phyloP scores from a whole-genome alignment of 2,329 filamentous ascomycete species.

The Sclerotinia sclerotiorum region DNA sequence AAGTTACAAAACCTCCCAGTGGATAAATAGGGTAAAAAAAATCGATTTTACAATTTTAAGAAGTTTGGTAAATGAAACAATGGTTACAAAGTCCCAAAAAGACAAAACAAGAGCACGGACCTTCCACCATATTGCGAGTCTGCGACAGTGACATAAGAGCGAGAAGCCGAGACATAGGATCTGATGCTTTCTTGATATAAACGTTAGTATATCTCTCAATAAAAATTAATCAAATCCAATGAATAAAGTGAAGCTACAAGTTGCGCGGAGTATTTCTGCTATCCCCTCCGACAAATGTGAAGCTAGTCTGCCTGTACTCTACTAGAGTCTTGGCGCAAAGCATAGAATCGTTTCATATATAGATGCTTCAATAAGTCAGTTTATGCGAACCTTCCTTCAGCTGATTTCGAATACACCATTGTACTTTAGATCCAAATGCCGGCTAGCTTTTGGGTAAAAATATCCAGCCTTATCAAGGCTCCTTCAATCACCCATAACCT shows the following conservation, averaged over 20 bases:
- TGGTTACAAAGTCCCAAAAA: not conserved
- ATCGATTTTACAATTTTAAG: no score
- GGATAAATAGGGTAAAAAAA: not conserved
- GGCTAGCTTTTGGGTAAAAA: not conserved
- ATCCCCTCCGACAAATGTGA: not conserved
- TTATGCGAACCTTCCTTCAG: not conserved
- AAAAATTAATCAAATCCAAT: not conserved
- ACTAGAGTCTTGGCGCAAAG: not conserved
- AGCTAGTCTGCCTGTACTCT: not conserved
- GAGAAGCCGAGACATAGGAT: not conserved
- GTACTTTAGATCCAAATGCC: no score
- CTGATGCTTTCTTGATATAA: not conserved
- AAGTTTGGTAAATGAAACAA: constrained; percentile 5
- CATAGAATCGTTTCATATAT: not conserved
- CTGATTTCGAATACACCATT: not conserved
- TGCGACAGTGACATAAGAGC: not conserved
- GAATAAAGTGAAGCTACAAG: not conserved
- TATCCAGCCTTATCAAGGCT: constrained; percentile 3
- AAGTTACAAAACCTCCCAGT: not conserved
- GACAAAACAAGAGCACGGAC: constrained; percentile 10
- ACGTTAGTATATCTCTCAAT: not conserved
- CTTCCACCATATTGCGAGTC: not conserved
- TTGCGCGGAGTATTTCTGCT: no score
- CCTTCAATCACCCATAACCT: not conserved
- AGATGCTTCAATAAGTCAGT: not conserved